Evolutionary conservation across 805 yeast species (phyloP).

Genomic region (Nakazawaea wickerhamii): DNA sequence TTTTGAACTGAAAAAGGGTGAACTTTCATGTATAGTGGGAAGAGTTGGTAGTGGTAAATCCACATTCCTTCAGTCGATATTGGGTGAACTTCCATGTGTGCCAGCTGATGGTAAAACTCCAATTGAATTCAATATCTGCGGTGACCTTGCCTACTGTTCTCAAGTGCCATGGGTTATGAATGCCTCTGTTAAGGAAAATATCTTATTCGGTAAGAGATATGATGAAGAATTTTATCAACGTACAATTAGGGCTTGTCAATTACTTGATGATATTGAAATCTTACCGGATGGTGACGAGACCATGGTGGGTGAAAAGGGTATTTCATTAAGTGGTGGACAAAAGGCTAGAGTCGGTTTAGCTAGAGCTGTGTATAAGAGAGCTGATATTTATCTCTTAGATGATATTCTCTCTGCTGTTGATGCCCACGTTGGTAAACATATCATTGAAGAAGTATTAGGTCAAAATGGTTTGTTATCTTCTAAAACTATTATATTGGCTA

Average conservation of each 20-base stretch:
- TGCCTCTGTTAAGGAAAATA: conserved; percentile 87
- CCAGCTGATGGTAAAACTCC: conserved; percentile 23
- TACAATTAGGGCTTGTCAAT: conserved; percentile 85
- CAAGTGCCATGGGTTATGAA: conserved; percentile 95
- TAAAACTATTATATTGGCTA: conserved; percentile 52
- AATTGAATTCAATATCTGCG: conserved; percentile 24
- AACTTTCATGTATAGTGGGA: conserved; percentile 57
- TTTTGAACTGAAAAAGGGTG: conserved; percentile 47
- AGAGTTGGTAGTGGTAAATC: conserved; percentile 67
- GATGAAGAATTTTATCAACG: conserved; percentile 77
- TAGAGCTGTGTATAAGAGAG: conserved; percentile 91
- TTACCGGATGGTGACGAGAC: conserved; percentile 89
- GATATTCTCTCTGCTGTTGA: conserved; percentile 96
- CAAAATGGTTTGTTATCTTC: conserved; percentile 40
- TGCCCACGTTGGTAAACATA: conserved; percentile 89
- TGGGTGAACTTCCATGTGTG: conserved; percentile 47
- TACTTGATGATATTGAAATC: conserved; percentile 67
- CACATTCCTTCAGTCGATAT: conserved; percentile 45
- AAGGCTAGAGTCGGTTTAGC: conserved; percentile 94
- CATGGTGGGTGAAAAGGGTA: conserved; percentile 95
- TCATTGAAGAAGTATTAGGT: conserved; percentile 54
- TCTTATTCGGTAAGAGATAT: conserved; percentile 80
- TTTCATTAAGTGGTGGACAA: conserved; percentile 95
- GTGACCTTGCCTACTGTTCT: conserved; percentile 54
- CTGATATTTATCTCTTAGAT: conserved; percentile 86